A percentile compares a stretch with the other conserved stretches of the same genome.
These are phyloP conservation scores for Recurvomyces mirabilis DNA, from an alignment of 495 filamentous ascomycete genomes.

Conservation along the genomic window DNA sequence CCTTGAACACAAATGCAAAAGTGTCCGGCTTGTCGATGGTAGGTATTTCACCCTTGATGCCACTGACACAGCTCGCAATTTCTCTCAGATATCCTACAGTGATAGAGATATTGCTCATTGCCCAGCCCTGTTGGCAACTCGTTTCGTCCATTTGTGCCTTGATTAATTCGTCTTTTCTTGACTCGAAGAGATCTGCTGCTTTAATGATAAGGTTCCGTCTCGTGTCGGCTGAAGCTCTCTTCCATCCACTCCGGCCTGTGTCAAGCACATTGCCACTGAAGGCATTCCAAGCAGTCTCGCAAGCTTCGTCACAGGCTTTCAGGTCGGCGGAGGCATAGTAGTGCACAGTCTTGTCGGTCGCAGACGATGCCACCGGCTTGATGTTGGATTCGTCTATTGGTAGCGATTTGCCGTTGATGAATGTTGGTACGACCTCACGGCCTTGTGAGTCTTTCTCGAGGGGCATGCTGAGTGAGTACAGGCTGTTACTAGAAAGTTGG, in stretches of 20 bases:
- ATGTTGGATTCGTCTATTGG: slow-evolving; percentile 5
- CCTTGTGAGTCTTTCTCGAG: slow-evolving; percentile 7
- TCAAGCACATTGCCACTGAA: slow-evolving; percentile 11
- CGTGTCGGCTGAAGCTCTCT: slow-evolving; percentile 14
- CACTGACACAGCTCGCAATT: slow-evolving; percentile 21
- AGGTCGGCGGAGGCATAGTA: slow-evolving; percentile 13
- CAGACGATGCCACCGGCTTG: slow-evolving; percentile 14
- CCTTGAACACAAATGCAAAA: slow-evolving; percentile 25
- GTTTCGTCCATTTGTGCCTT: slow-evolving; percentile 22
- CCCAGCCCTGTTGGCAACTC: slow-evolving; percentile 21
- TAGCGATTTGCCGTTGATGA: slow-evolving; percentile 13
- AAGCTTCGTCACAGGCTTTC: slow-evolving; percentile 8
- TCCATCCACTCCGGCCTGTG: slow-evolving; percentile 20
- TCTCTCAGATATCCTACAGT: slow-evolving; percentile 22
- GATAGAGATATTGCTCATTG: slow-evolving; percentile 18
- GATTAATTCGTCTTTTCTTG: slow-evolving; percentile 8
- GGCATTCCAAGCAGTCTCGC: slow-evolving; percentile 16
- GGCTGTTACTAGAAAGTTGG: too few relatives aligned
- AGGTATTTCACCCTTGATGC: slow-evolving; percentile 21
- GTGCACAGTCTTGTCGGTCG: slow-evolving; percentile 12
- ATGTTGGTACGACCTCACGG: slow-evolving; percentile 12
- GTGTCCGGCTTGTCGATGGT: slow-evolving; percentile 25
- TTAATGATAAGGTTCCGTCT: slow-evolving; percentile 14
- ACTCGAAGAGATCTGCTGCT: slow-evolving; percentile 12
- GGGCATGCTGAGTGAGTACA: slow-evolving; percentile 8